Evolutionary conservation across 345 rosid genomes (phyloP), one percentile per base, ranked within the genome.

Genomic region (Eucalyptus viminalis): DNA sequence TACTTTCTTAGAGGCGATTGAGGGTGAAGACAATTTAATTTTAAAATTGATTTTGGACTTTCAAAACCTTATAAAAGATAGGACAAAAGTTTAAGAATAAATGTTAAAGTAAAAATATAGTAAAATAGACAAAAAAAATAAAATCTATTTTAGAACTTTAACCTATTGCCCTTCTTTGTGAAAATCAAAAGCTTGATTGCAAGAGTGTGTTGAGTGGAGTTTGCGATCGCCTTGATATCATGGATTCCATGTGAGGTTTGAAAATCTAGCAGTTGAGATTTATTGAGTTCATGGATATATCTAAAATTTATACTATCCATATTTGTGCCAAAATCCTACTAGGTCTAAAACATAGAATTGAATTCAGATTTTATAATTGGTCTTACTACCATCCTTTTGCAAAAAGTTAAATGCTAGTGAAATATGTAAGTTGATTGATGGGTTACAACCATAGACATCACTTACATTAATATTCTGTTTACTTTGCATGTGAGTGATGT

Each of bases 31-130:
- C 0, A 4, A 51, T 51, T 51, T 51, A 51, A 51, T 51, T 51
- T 51, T 51, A 51, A 0, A 0, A 3, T 0, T 6, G 9, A 0
- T 6, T 16, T 51, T 51, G 2, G 0, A 51, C 21, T 51, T 1
- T 0, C 4, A 0, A 0, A 3, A n/a, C 0, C 0, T 16, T 51
- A 0, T 2, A 51, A 51, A 51, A 51, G 1, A 3, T 0, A 16
- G 0, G 1, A 3, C 3, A 51, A 51, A 51, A 51, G 22, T 51
- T 51, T 51, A 6, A 51, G 0, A 51, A 51, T 51, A 0, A 51
- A 0, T 51, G 4, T 51, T 17, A 51, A 0, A 51, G 4, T 17
- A 51, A 1, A 7, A 51, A 51, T 51, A 17, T 51, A 16, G 4
- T 51, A 51, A 1, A 51, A 17, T 51, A 0, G 21, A 51, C 8